A percentile compares a stretch with the other conserved stretches of the same genome.
phyloP scores from a whole-genome alignment of 2,329 filamentous ascomycete genomes.

The Aureobasidium sp. region DNA sequence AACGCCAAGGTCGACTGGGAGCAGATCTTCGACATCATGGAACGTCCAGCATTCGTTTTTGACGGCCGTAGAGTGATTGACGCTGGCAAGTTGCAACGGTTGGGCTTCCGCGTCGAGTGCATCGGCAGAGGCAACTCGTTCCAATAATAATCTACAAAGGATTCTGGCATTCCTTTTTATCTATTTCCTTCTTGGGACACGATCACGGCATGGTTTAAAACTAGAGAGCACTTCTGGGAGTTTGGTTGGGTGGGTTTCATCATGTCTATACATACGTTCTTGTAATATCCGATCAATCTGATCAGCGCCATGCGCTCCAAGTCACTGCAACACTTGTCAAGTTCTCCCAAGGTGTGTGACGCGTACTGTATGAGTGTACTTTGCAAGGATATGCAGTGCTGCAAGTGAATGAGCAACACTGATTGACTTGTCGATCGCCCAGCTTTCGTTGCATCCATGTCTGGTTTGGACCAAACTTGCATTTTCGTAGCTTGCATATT shows the following conservation, averaged over 20 bases:
- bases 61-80: constrained; percentile 33
- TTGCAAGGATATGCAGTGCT: background rate
- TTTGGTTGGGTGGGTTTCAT: constrained; percentile 10
- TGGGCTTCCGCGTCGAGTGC: constrained; percentile 32
- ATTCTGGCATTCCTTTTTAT: constrained; percentile 1
- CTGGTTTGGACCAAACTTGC: background rate
- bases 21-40: constrained; percentile 27
- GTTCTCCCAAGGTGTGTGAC: background rate
- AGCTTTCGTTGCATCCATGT: background rate
- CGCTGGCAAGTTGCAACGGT: constrained; percentile 22
- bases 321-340: background rate
- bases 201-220: constrained; percentile 11
- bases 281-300: constrained; percentile 1
- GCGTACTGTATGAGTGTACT: background rate
- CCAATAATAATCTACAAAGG: background rate
- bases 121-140: constrained; percentile 22
- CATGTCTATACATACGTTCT: constrained; percentile 2
- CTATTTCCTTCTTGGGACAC: background rate
- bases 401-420: background rate
- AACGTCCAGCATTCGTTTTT: constrained; percentile 30
- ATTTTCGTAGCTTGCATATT: background rate
- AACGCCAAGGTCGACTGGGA: constrained; percentile 27
- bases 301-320: background rate
- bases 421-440: background rate
- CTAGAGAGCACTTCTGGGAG: background rate